Percentiles rank a stretch among this genome's conserved stretches.
phyloP scores from a whole-genome alignment of 1,284 basidiomycete genomes.

The Athelia psychrophila region DNA sequence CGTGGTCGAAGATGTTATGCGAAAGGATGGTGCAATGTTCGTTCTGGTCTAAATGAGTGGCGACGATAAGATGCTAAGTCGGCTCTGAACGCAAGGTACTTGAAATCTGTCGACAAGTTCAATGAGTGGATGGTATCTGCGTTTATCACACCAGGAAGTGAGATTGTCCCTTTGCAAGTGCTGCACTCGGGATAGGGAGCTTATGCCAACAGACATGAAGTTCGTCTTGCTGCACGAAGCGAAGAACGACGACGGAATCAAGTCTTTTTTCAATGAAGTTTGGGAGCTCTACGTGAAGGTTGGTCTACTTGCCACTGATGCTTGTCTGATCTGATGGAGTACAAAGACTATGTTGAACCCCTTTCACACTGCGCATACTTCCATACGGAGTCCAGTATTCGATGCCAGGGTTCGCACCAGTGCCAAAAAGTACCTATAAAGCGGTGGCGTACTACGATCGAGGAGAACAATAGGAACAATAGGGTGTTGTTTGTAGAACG shows the following conservation, averaged over 20 bases:
- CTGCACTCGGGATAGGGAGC: conserved; percentile 20
- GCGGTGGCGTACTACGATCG: too few relatives aligned
- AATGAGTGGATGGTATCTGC: conserved; percentile 97
- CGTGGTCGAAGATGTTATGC: conserved; percentile 87
- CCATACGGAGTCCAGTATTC: conserved; percentile 78
- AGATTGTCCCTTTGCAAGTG: conserved; percentile 28
- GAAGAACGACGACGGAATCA: conserved; percentile 95
- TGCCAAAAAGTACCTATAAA: conserved; percentile 80
- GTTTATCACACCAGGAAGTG: conserved; percentile 91
- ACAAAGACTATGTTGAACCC: conserved; percentile 88
- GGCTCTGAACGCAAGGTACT: conserved; percentile 63
- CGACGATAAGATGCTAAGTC: neutral
- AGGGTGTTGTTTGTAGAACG: neutral
- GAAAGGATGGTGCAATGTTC: conserved; percentile 83
- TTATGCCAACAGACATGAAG: conserved; percentile 70
- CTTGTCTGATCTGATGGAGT: conserved; percentile 7
- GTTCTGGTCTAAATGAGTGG: conserved; percentile 24
- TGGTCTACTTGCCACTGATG: conserved; percentile 8
- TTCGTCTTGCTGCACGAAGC: conserved; percentile 89
- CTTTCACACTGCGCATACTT: conserved; percentile 87
- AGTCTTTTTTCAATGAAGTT: conserved; percentile 85
- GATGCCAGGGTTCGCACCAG: conserved; percentile 81
- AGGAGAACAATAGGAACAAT: neutral
- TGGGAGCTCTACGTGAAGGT: conserved; percentile 98
- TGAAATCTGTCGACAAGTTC: conserved; percentile 91